Percentiles rank a stretch among this genome's conserved stretches.
phyloP scores from a whole-genome alignment of 2,329 filamentous ascomycete genomes.

The Pestalotiopsis sp. region DNA sequence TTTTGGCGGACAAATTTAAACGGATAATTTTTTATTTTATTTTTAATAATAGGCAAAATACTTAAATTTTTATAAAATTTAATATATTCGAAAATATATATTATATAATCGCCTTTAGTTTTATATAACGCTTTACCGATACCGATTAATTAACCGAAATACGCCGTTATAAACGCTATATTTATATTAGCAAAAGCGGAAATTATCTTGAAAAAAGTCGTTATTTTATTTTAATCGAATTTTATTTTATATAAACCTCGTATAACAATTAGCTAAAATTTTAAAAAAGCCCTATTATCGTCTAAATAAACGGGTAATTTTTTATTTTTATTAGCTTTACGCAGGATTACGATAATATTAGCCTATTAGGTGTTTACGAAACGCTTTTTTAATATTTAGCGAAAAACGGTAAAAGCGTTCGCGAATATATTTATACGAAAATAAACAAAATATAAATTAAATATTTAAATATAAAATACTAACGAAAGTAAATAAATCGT shows the following conservation, averaged over 20 bases:
- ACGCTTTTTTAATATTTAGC: background rate
- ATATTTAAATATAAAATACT: background rate
- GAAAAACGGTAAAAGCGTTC: no score
- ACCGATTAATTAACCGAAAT: background rate
- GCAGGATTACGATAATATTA: background rate
- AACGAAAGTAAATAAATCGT: background rate
- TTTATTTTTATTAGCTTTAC: background rate
- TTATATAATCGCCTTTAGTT: background rate
- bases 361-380: background rate
- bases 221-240: background rate
- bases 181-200: background rate
- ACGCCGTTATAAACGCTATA: background rate
- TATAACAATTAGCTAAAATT: background rate
- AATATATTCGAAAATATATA: background rate
- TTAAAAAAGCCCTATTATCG: background rate
- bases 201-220: background rate
- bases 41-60: background rate
- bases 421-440: background rate
- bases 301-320: background rate
- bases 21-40: background rate
- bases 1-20: background rate
- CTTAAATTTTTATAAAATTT: background rate
- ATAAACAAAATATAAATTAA: background rate
- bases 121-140: background rate
- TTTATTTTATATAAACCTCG: background rate